Evolutionary conservation across 805 yeast species (phyloP), one percentile per base, ranked within the genome.

Genomic region (Ogataea ramenticola): DNA sequence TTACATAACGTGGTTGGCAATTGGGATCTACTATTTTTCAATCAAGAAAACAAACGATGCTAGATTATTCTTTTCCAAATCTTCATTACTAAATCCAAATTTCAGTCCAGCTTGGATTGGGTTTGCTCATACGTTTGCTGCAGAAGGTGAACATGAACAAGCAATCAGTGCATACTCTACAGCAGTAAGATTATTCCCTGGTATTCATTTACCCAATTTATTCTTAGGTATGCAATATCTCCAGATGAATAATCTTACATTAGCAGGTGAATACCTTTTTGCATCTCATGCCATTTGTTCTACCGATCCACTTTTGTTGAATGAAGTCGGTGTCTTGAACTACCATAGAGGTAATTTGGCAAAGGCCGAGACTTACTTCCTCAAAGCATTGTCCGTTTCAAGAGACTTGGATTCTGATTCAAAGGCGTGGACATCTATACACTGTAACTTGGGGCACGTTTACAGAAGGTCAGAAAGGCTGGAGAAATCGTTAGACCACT

Each of bases 71-170:
- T 93, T 89, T 64, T 82, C 93, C 35, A 89, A 87, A 59, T 90
- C 97, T 0, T 87, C 97, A 1, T 71, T 89, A 51, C 63, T 90
- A 47, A 84, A 88, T 55, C 95, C 99, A 3, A 86, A 82, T 51
- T 89, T 86, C 66, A 95, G 93, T 0, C 91, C 86, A 42, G 96
- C 98, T 1, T 93, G 99, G 99, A 80, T 93, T 30, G 99, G 97
- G 2, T 93, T 93, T 67, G 98, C 98, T 1, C 98, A 91, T 57
- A 90, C 98, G 0, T 93, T 90, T 74, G 96, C 96, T 0, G 82
- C 86, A 3, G 99, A 93, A 61, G 95, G 96, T n/a, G 99, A 93
- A 63, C 97, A 93, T 61, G 99, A 93, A 61, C 98, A 93, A 63
- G 98, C 98, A 1, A 84, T 93, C 20, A 84, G 96, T 45, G 98